A percentile compares a stretch with the other conserved stretches of the same genome.
These are phyloP conservation scores for Micromonas commoda DNA, from an alignment of 139 green algal genomes.

Conservation along the genomic window DNA sequence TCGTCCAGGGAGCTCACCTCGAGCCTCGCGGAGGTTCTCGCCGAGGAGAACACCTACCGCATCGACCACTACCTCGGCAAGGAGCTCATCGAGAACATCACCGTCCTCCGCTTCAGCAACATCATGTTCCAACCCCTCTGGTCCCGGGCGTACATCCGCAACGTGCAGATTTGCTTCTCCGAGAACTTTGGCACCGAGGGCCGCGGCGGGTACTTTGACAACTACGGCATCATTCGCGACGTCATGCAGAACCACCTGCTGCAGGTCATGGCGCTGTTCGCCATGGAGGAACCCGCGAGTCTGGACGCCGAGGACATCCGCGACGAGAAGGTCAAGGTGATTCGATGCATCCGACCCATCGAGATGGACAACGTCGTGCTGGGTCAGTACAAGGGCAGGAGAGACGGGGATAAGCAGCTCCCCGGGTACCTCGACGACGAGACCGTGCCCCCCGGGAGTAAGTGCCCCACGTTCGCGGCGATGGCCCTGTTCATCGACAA, in stretches of 20 bases:
- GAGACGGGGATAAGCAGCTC: constrained; percentile 26
- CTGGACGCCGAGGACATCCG: constrained; percentile 90
- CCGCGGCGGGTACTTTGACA: constrained; percentile 96
- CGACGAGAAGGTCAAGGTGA: constrained; percentile 98
- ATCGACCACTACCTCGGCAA: constrained; percentile 99
- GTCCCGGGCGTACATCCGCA: constrained; percentile 89
- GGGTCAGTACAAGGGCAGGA: constrained; percentile 78
- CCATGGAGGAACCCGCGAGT: constrained; percentile 89
- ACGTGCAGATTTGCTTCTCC: constrained; percentile 97
- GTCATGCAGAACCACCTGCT: constrained; percentile 99
- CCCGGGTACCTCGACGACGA: constrained; percentile 90
- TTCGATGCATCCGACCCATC: constrained; percentile 75
- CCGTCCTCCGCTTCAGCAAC: constrained; percentile 95
- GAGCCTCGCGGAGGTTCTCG: constrained; percentile 69
- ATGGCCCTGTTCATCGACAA: constrained; percentile 94
- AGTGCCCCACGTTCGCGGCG: constrained; percentile 90
- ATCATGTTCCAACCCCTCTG: constrained; percentile 98
- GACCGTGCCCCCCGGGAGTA: constrained; percentile 72
- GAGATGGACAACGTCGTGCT: constrained; percentile 86
- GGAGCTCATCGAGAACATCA: constrained; percentile 98
- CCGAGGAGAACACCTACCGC: constrained; percentile 96
- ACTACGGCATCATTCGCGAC: constrained; percentile 98
- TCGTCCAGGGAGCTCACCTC: constrained; percentile 63
- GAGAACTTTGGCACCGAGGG: constrained; percentile 98
- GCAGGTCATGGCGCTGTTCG: constrained; percentile 92